Evolutionary conservation across 805 yeast genomes (phyloP), one percentile per base, ranked within the genome.

Genomic region (Barnettozyma botsteinii): DNA sequence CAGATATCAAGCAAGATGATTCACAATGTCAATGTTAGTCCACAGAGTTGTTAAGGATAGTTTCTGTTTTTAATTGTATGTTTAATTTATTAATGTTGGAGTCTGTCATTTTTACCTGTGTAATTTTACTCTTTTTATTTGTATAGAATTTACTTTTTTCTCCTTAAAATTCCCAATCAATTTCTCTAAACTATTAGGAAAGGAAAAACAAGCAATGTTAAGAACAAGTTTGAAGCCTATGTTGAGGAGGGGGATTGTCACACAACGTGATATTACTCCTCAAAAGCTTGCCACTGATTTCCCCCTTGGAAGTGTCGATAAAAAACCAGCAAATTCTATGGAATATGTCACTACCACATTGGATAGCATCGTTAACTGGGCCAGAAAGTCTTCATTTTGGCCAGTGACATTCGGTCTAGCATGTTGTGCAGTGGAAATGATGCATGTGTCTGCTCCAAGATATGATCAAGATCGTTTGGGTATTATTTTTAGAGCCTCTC

Each of bases 351-450:
- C 85, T 59, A 85, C 95, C 14, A 76, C 89, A 17, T 66, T 85
- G 53, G 95, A 85, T 57, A 80, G 80, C 47, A 75, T 85, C 47
- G 88, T 88, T 49, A 81, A 81, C 67, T 85, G 95, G 95, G 94
- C 91, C 2, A 75, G 95, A 64, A 87, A 84, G 59, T 86, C 94
- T 21, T 83, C 93, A 2, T 85, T 85, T 62, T 85, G 95, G 95
- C 95, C 95, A 8, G 89, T 85, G 33, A 85, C 95, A 27, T 85
- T 85, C 63, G 95, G 95, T 25, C 70, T 85, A 57, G 95, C 95
- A 8, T 85, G 95, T 66, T 85, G 95, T 70, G 95, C 95, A 46
- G 94, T 85, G 31, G 95, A 85, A 66, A 85, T 85, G 95, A 85
- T 85, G 95, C 95, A 85, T 61, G 84, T 82, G 28, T 85, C 95